Evolutionary conservation across 176 grass and related monocot genomes (phyloP).

Genomic region (Carex kokanica): DNA sequence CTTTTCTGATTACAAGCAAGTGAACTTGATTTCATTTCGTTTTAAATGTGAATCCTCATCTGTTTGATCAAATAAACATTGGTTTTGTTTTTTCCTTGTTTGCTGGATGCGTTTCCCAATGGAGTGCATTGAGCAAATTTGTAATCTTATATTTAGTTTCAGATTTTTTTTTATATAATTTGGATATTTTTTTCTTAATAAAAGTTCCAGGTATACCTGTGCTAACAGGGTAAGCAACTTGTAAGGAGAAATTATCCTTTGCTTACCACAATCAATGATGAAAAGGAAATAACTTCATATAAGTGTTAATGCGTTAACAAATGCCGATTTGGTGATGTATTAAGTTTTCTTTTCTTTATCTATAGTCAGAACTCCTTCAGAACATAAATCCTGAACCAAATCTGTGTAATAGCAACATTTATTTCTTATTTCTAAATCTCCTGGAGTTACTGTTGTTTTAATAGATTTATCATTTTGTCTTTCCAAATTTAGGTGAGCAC

Average conservation of each 20-base stretch:
- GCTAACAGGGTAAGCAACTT: too few species aligned
- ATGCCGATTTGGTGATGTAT: background rate
- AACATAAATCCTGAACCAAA: background rate
- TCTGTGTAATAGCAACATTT: background rate
- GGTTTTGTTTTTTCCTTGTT: background rate
- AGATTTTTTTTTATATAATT: background rate
- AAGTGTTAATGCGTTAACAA: background rate
- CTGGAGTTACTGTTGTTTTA: background rate
- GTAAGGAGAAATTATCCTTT: too few species aligned
- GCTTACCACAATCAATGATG: background rate
- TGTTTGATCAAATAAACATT: background rate
- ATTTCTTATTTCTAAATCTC: background rate
- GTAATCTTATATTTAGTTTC: background rate
- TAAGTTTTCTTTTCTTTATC: background rate
- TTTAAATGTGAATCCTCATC: background rate
- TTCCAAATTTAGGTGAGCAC: background rate
- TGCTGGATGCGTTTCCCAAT: background rate
- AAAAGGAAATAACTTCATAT: too few species aligned
- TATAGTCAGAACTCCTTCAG: background rate
- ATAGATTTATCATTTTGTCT: background rate
- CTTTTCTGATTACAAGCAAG: background rate
- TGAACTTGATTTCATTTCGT: background rate
- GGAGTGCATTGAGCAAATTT: background rate
- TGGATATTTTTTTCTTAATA: too few species aligned
- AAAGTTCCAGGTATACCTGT: too few species aligned